Percentiles rank a stretch among this genome's conserved stretches.
These are phyloP conservation scores for Leptographium flavum DNA, from an alignment of 2,329 filamentous ascomycete species.

Conservation along the genomic window DNA sequence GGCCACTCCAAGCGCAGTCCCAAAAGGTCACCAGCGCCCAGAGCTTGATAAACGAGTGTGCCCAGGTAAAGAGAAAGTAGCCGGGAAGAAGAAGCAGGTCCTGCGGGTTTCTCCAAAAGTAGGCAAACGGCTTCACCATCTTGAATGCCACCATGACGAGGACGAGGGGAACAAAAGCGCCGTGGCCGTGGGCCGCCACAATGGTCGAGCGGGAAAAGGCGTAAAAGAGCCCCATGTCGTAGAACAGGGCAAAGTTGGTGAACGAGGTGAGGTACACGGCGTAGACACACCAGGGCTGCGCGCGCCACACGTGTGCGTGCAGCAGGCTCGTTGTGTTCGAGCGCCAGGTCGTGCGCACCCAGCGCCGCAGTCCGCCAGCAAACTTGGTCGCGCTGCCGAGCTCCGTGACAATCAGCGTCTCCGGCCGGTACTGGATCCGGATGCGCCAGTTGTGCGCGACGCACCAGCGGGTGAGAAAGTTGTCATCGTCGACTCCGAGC, in stretches of 20 bases:
- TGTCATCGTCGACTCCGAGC: slow-evolving; percentile 45
- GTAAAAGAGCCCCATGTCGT: slow-evolving; percentile 29
- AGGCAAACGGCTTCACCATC: slow-evolving; percentile 38
- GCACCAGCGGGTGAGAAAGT: slow-evolving; percentile 42
- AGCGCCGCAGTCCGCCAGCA: slow-evolving; percentile 36
- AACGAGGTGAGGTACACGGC: slow-evolving; percentile 39
- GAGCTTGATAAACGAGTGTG: slow-evolving; percentile 43
- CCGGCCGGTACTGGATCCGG: slow-evolving; percentile 35
- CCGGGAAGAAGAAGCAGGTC: slow-evolving; percentile 36
- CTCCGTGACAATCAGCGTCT: slow-evolving; percentile 35
- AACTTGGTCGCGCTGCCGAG: slow-evolving; percentile 34
- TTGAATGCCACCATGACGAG: slow-evolving; percentile 41
- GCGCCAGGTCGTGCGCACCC: slow-evolving; percentile 44
- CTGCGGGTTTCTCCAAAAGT: slow-evolving; percentile 33
- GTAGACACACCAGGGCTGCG: slow-evolving; percentile 38
- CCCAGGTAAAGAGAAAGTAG: slow-evolving; percentile 40
- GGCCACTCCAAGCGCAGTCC: slow-evolving; percentile 26
- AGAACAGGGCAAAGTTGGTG: slow-evolving; percentile 40
- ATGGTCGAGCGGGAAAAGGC: slow-evolving; percentile 12
- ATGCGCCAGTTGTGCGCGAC: slow-evolving; percentile 36
- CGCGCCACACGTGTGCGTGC: slow-evolving; percentile 21
- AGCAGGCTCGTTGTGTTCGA: slow-evolving; percentile 36
- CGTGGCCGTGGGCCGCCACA: background rate
- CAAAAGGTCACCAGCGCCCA: slow-evolving; percentile 39
- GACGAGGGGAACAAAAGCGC: slow-evolving; percentile 9